Conservation (phyloP, 2,329 filamentous ascomycete species). For the Venturiaceae sp. region DNA sequence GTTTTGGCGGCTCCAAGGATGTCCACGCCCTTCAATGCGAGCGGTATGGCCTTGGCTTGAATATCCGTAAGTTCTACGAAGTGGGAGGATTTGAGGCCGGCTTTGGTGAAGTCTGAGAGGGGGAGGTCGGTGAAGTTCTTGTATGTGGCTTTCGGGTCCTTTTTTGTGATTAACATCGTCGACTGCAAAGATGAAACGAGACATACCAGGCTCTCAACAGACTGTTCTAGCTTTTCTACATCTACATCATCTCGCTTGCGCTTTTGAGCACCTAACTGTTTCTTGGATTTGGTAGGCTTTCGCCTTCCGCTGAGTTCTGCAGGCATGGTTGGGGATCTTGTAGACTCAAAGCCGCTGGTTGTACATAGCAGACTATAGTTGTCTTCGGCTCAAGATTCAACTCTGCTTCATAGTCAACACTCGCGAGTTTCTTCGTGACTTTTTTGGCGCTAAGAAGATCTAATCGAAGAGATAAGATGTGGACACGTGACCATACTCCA, state of each 20-base stretch:
- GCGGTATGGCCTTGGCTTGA: conserved; percentile 78
- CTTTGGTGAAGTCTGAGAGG: conserved; percentile 68
- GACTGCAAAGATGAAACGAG: neutral
- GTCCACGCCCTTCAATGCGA: conserved; percentile 76
- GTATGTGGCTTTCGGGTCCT: conserved; percentile 53
- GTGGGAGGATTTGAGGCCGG: conserved; percentile 75
- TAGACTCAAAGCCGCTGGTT: too few species aligned
- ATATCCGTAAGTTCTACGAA: conserved; percentile 89
- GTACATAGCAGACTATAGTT: neutral
- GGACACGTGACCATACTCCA: neutral
- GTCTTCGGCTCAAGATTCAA: neutral
- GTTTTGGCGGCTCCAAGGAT: conserved; percentile 94
- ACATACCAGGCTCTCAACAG: conserved; percentile 31
- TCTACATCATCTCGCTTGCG: conserved; percentile 44
- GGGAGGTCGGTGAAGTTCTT: conserved; percentile 76
- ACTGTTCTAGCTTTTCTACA: conserved; percentile 33
- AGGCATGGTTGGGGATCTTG: conserved; percentile 10
- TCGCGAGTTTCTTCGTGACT: neutral
- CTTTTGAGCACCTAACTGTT: conserved; percentile 39
- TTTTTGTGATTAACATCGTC: neutral
- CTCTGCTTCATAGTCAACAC: neutral
- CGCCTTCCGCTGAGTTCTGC: conserved; percentile 30
- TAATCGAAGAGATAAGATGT: neutral
- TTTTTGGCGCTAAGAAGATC: neutral
- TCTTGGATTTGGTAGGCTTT: conserved; percentile 46